Conservation (phyloP, 2,329 filamentous ascomycete genomes). For the Metarhizium rileyi region DNA sequence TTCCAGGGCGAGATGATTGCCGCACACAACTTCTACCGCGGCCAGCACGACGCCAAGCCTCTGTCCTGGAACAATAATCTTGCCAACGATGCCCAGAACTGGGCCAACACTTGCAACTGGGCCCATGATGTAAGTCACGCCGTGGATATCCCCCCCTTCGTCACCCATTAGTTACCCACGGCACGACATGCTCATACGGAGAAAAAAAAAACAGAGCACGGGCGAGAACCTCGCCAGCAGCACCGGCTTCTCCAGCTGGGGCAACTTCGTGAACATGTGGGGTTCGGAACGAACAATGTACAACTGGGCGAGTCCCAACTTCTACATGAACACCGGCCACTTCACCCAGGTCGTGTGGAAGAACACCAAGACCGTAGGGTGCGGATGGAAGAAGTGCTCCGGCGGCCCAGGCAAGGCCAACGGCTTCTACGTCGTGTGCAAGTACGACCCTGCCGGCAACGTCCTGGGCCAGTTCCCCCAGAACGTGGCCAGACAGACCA, state of each 20-base stretch:
- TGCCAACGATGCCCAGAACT: constrained; percentile 47
- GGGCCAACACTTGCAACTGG: constrained; percentile 57
- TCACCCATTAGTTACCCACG: neutral
- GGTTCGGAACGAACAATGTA: constrained; percentile 9
- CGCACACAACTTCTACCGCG: constrained; percentile 73
- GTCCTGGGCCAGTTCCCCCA: constrained; percentile 4
- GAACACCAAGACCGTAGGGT: constrained; percentile 16
- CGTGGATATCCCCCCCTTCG: neutral
- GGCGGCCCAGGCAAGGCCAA: neutral
- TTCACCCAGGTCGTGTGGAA: constrained; percentile 24
- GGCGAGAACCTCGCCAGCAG: constrained; percentile 8
- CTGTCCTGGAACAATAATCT: constrained; percentile 54
- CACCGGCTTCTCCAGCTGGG: neutral
- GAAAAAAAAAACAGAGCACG: neutral
- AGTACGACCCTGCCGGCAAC: constrained; percentile 9
- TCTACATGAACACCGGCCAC: constrained; percentile 11
- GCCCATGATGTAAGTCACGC: constrained; percentile 35
- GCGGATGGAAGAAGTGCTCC: constrained; percentile 10
- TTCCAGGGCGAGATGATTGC: constrained; percentile 29
- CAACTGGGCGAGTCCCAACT: constrained; percentile 6
- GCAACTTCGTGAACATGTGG: constrained; percentile 8
- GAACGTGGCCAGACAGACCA: constrained; percentile 7
- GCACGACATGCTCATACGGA: neutral
- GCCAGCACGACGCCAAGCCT: constrained; percentile 59
- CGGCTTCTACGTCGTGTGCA: constrained; percentile 10